phyloP scores from a whole-genome alignment of 106 monocot genomes.

The Phalaenopsis aphrodite region DNA sequence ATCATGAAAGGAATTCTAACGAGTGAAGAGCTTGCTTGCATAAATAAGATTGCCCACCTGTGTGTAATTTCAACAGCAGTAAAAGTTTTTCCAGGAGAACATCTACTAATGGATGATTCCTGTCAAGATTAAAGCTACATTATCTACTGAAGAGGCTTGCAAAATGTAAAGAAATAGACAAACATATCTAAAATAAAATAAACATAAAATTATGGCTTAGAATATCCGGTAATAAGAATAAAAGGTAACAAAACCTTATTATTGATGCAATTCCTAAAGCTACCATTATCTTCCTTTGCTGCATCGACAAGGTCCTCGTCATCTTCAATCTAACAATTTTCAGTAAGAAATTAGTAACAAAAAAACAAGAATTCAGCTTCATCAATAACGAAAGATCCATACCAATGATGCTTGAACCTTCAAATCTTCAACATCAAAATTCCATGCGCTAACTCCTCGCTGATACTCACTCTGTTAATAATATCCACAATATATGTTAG shows the following conservation, averaged over 20 bases:
- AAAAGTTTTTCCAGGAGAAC: background rate
- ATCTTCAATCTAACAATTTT: slow-evolving; percentile 52
- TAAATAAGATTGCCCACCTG: background rate
- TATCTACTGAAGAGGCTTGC: background rate
- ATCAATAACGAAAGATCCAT: slow-evolving; percentile 8
- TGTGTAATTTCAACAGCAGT: background rate
- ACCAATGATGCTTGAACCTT: slow-evolving; percentile 92
- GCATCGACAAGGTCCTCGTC: slow-evolving; percentile 50
- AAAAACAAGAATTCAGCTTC: background rate
- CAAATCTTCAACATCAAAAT: slow-evolving; percentile 88
- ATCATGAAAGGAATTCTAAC: background rate
- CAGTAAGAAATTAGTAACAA: background rate
- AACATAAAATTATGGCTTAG: background rate
- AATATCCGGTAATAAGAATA: background rate
- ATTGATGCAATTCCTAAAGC: slow-evolving; percentile 15
- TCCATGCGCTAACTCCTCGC: slow-evolving; percentile 97
- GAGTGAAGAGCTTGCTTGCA: background rate
- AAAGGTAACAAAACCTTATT: slow-evolving; percentile 40
- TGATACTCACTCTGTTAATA: slow-evolving; percentile 72
- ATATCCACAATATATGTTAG: background rate
- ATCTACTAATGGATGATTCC: slow-evolving; percentile 35
- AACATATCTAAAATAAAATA: background rate
- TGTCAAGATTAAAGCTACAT: slow-evolving; percentile 10
- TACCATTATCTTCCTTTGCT: slow-evolving; percentile 65
- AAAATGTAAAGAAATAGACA: background rate